Evolutionary conservation across 805 yeast species (phyloP), one percentile per base, ranked within the genome.

Genomic region (Blastobotrys robertii): DNA sequence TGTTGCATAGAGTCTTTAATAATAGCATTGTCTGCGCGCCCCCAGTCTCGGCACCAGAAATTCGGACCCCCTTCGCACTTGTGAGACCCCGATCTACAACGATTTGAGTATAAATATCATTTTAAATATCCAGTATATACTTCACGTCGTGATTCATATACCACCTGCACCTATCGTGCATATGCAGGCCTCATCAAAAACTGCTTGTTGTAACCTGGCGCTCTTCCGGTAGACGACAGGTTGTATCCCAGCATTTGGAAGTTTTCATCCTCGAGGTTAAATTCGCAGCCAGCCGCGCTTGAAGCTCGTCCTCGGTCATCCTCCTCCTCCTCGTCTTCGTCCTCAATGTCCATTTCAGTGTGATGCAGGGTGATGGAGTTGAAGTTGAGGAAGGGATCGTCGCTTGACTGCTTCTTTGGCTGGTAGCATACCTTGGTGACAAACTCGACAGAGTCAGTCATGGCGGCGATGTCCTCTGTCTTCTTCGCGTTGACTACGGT

Each of bases 311-410:
- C 32, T 36, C 39, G n/a, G 8, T 38, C 42, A 30, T 14, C 34
- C 12, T 38, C 36, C 15, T 38, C 36, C 34, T 73, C 67, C 29
- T 66, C 70, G 76, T 10, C 50, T 75, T n/a, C 76, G 36, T 73
- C 67, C 28, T 66, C 70, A 38, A 65, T 70, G 30, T 50, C 56
- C 38, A 58, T 70, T 35, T 78, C 85, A 45, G 76, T 80, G 58
- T 85, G 87, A 53, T 84, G 83, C 53, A 87, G 68, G 5, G 95
- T 85, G 60, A 87, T 83, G 0, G 96, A 86, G 56, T 79, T 84
- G 64, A 87, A 87, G 55, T 78, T 77, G 40, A 77, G 82, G 60
- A 87, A 87, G 2, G 96, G 96, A 61, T 87, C 95, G 22, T 66
- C 66, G 19, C 15, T 19, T 3, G 10, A 9, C 12, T 15, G 12